These are phyloP conservation scores for Marsdenia floribunda DNA, from an alignment of 257 asterid species.

Conservation along the genomic window DNA sequence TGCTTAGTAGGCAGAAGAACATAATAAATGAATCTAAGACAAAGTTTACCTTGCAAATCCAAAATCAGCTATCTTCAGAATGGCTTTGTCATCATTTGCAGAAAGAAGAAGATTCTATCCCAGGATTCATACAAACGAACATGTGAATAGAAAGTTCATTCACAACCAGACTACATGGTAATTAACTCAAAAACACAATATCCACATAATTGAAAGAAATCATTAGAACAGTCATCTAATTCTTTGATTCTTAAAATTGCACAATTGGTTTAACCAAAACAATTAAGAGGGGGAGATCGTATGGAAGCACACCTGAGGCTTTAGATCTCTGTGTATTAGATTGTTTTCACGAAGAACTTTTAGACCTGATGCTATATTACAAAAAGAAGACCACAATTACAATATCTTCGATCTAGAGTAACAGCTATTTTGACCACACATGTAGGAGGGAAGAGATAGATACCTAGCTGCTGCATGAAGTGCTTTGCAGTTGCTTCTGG, in stretches of 20 bases:
- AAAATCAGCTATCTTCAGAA: conserved; percentile 51
- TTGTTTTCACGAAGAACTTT: conserved; percentile 77
- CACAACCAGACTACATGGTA: not conserved
- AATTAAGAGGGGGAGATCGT: not conserved
- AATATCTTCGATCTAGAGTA: not conserved
- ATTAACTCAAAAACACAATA: not conserved
- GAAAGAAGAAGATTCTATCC: conserved; percentile 51
- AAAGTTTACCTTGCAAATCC: conserved; percentile 72
- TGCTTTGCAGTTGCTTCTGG: conserved; percentile 84
- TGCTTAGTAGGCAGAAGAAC: not conserved
- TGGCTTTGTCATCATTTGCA: conserved; percentile 33
- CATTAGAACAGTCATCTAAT: not conserved
- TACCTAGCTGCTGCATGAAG: conserved; percentile 92
- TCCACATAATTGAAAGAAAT: not conserved
- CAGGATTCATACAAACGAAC: conserved; percentile 4
- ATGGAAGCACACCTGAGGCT: conserved; percentile 74
- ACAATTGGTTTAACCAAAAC: not conserved
- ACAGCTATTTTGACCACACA: not conserved
- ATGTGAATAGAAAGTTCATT: not conserved
- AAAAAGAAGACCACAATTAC: conserved; percentile 1
- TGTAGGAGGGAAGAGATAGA: conserved; percentile 2
- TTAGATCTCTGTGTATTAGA: conserved; percentile 87
- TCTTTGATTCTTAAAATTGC: not conserved
- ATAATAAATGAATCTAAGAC: not conserved
- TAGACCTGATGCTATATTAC: conserved; percentile 73